phyloP scores from a whole-genome alignment of 495 filamentous ascomycete genomes.

The Daldinia grandis region DNA sequence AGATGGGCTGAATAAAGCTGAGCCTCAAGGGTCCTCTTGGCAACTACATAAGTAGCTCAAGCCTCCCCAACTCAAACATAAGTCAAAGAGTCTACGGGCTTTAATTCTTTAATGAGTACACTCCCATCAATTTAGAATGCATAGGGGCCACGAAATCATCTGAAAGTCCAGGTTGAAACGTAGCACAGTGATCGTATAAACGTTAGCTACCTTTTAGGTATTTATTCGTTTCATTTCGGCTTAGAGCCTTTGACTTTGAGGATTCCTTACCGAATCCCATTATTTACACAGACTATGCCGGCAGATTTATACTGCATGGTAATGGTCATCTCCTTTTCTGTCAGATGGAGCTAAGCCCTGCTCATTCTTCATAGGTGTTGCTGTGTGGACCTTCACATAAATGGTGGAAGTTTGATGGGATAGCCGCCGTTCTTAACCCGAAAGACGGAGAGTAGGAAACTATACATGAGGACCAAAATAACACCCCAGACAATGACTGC shows the following conservation, averaged over 20 bases:
- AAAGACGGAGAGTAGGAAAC: slow-evolving; percentile 93
- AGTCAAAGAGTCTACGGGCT: background rate
- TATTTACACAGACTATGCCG: background rate
- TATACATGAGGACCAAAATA: slow-evolving; percentile 84
- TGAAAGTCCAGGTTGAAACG: background rate
- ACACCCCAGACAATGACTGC: slow-evolving; percentile 83
- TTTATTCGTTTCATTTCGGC: slow-evolving; percentile 1
- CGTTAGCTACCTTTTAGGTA: background rate
- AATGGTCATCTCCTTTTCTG: slow-evolving; percentile 3
- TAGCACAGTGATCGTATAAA: background rate
- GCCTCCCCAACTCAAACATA: background rate
- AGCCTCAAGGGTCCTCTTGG: background rate
- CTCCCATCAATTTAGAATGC: background rate
- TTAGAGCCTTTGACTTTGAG: background rate
- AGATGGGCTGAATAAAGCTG: background rate
- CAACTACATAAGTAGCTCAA: background rate
- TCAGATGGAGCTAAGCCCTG: background rate
- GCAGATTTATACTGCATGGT: background rate
- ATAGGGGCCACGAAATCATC: background rate
- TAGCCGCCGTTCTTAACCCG: slow-evolving; percentile 94
- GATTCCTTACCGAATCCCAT: background rate
- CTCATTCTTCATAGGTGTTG: background rate
- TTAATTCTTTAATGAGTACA: background rate
- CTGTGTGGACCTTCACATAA: slow-evolving; percentile 57
- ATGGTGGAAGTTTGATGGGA: slow-evolving; percentile 91